A percentile compares a stretch with the other conserved stretches of the same genome.
Conservation (phyloP, 495 filamentous ascomycete genomes). For the Alectoria sarmentosa region DNA sequence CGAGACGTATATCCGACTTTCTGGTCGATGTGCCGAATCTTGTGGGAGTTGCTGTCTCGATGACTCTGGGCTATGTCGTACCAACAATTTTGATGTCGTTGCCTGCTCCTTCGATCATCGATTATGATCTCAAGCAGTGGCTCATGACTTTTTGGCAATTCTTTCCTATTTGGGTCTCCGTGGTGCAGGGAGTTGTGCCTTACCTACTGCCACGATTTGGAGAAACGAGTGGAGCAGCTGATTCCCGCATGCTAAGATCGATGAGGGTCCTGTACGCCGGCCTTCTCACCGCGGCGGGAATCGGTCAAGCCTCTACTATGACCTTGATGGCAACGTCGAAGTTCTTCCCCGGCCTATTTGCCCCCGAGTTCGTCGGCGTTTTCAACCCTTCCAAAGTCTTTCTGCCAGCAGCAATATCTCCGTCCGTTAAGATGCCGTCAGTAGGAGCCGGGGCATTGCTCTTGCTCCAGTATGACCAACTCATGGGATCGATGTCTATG, state of each 20-base stretch:
- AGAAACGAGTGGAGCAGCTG: constrained; percentile 23
- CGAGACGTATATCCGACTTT: constrained; percentile 41
- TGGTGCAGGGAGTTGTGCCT: constrained; percentile 34
- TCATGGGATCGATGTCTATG: constrained; percentile 44
- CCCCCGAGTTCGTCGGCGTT: constrained; percentile 26
- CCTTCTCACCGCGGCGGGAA: constrained; percentile 40
- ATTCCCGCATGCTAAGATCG: constrained; percentile 31
- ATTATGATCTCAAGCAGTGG: constrained; percentile 45
- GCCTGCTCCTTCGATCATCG: constrained; percentile 40
- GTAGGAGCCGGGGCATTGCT: constrained; percentile 44
- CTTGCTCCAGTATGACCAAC: constrained; percentile 54
- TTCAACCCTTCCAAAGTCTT: constrained; percentile 39
- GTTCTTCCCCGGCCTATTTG: constrained; percentile 35
- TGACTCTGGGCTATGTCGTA: constrained; percentile 44
- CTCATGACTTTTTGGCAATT: constrained; percentile 54
- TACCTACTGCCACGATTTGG: constrained; percentile 30
- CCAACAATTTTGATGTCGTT: constrained; percentile 47
- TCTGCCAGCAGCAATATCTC: constrained; percentile 38
- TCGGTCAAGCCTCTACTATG: constrained; percentile 43
- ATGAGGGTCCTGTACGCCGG: constrained; percentile 50
- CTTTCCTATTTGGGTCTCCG: constrained; percentile 43
- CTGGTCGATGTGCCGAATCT: constrained; percentile 42
- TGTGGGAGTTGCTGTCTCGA: constrained; percentile 39
- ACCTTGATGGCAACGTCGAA: constrained; percentile 38
- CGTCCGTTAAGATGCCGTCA: constrained; percentile 29